Conservation (phyloP, 345 rosid species). For the Gossypium thurberi region DNA sequence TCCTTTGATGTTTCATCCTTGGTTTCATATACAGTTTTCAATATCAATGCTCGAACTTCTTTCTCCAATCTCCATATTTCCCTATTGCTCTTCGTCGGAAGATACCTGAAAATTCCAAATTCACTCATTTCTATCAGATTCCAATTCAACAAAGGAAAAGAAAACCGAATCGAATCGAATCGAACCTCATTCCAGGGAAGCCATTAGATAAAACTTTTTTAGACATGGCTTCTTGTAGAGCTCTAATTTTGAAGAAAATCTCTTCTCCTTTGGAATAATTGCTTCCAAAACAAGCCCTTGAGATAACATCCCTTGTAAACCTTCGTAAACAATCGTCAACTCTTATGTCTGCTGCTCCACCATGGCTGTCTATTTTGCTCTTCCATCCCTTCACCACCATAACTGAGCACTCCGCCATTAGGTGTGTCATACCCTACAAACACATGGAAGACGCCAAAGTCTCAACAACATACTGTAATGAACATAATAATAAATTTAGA, state of each 20-base stretch:
- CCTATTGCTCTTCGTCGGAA: conserved; percentile 8
- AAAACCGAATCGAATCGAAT: neutral
- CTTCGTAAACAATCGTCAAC: neutral
- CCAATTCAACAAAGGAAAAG: neutral
- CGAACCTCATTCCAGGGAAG: conserved; percentile 30
- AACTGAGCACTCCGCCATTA: conserved; percentile 25
- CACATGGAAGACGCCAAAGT: neutral
- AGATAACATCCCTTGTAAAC: neutral
- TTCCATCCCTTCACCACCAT: conserved; percentile 20
- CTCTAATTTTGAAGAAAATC: conserved; percentile 48
- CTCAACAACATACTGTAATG: too few relatives aligned
- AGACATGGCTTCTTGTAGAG: conserved; percentile 45
- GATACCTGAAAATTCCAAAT: conserved; percentile 15
- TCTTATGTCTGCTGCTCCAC: neutral
- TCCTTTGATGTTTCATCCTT: conserved; percentile 11
- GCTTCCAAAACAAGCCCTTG: conserved; percentile 6
- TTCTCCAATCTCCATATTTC: conserved; percentile 4
- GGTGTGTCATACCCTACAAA: conserved; percentile 32
- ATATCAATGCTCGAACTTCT: conserved; percentile 28
- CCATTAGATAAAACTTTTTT: conserved; percentile 28
- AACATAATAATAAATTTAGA: too few relatives aligned
- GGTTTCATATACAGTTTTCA: conserved; percentile 34
- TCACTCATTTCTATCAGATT: neutral
- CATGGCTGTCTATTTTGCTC: neutral
- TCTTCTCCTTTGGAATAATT: conserved; percentile 37